Evolutionary conservation across 148 eudicot species (phyloP), one percentile per base, ranked within the genome.

Genomic region (Fagopyrum homotropicum): DNA sequence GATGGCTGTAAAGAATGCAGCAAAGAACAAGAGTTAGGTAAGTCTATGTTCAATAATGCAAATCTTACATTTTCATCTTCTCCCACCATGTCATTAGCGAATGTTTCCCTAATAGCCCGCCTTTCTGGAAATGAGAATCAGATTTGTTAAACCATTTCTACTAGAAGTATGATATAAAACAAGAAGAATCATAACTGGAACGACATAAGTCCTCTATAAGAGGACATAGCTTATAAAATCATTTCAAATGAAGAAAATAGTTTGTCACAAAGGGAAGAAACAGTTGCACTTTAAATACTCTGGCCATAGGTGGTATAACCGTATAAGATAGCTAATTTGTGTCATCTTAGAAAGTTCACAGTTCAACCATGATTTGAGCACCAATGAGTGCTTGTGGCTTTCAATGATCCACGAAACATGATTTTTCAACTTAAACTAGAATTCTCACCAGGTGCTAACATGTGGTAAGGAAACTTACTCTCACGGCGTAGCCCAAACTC

Each of bases 11-110:
- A 9, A 61, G 15, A 35, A 14, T 14, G 70, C 70, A 64, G 30
- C 17, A 64, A 61, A 63, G 45, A 63, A 40, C 40, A 40, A 61
- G 10, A 30, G 30, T 29, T 14, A 63, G 19, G 70, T 35, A 64
- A 64, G 11, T 5, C 68, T 29, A n/a, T 4, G 61, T 0, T 16
- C 9, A 26, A 64, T 9, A 49, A 9, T 8, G 61, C 17, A 76
- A 9, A 60, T 51, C 97, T 86, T 82, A 93, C 98, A 84, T 87
- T 84, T 80, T 84, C 92, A 51, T 84, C 88, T 77, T 60, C 87
- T 79, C 80, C 89, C 2, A 55, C 50, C 73, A 75, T 59, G 22
- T 79, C 82, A 5, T 77, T 69, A 40, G 69, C 80, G 68, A 16
- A 50, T 50, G 75, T 81, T 74, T 78, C 68, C 69, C 69, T 79